Conservation (phyloP, 208 protist genomes). For the Trichomonas vaginalis region DNA sequence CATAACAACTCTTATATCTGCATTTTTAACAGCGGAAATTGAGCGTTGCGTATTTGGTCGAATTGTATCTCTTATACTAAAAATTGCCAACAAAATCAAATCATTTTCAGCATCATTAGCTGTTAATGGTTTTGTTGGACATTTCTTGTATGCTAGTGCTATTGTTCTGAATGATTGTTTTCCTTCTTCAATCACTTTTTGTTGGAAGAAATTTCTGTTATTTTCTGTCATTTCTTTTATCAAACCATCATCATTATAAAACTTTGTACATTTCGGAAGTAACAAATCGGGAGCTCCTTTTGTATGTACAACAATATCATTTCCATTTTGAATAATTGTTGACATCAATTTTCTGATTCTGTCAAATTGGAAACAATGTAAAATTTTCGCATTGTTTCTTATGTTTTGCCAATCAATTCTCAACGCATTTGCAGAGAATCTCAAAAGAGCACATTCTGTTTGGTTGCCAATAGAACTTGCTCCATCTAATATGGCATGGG, state of each 20-base stretch:
- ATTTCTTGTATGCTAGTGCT: neutral
- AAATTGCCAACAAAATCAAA: neutral
- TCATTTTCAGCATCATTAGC: neutral
- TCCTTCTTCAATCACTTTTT: neutral
- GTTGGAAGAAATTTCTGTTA: neutral
- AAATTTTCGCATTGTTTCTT: neutral
- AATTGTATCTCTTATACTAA: neutral
- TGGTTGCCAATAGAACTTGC: neutral
- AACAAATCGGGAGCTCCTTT: neutral
- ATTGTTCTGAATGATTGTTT: neutral
- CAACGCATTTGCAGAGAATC: neutral
- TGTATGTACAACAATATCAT: neutral
- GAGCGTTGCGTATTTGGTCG: neutral
- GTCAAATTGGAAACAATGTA: neutral
- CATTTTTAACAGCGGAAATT: neutral
- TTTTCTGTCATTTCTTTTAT: neutral
- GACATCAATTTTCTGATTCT: neutral
- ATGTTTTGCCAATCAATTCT: neutral
- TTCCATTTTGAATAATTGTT: neutral
- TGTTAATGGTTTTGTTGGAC: neutral
- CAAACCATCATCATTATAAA: neutral
- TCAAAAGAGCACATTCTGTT: neutral
- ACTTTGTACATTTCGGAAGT: neutral
- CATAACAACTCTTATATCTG: slow-evolving; percentile 51
- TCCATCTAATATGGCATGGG: neutral